Evolutionary conservation across 2,329 filamentous ascomycete genomes (phyloP), one percentile per base, ranked within the genome.

Genomic region (Aspergillus eucalypticola): DNA sequence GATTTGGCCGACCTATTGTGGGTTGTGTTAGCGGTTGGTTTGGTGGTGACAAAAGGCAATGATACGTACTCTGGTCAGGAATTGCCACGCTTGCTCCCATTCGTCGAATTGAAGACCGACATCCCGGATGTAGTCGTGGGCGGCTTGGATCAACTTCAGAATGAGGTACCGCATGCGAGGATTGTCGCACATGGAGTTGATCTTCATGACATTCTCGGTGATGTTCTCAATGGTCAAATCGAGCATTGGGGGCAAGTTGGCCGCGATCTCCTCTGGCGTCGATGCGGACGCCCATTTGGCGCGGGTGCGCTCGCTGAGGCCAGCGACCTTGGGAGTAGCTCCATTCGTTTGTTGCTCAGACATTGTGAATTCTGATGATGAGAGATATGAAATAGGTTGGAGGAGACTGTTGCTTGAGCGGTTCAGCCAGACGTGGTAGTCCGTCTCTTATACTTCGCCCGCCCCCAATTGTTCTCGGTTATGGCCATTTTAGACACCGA

Each of bases 71-170:
- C 35, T 56, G 44, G 60, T 63, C 11, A 63, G 52, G 35, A 58
- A 63, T n/a, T 60, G 58, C 58, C 60, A 63, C n/a, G 60, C 53
- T 11, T 56, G 50, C 23, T 60, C 60, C 60, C 58, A 63, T 25
- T 63, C 58, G 35, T 63, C 60, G 35, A 60, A 58, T 41, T 63
- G 58, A 17, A 63, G 19, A 6, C 50, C 58, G 32, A 60, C 58
- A 10, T 63, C 58, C 11, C 60, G 54, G 7, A 58, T 25, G 19
- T 60, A 63, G 25, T 63, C 58, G 17, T 63, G 58, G 25, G 54
- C 54, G 15, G 51, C 32, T 11, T 60, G 59, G 23, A 60, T 51
- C 50, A 63, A 21, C 21, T 55, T 58, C 8, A 53, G 35, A 6
- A 63, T 60, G 3, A 60, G 44, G n/a, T 38, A 63, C 8, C 59